Evolutionary conservation across 148 eudicot species (phyloP).

Genomic region (Heliosperma pusillum): DNA sequence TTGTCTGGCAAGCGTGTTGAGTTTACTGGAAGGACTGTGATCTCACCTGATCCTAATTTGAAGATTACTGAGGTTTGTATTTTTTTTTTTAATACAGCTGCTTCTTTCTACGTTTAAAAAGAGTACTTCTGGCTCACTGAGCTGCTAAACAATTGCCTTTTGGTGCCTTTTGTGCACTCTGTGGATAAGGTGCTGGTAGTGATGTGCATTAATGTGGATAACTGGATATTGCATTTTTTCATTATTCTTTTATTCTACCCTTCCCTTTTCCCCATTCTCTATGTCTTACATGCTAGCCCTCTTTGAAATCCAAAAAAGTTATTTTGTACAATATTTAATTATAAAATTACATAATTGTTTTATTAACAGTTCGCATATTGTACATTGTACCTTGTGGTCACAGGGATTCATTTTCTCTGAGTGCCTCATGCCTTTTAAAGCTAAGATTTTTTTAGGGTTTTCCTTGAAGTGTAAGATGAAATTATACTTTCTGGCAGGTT

Average conservation of each 20-base stretch:
- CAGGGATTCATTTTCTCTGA: not conserved
- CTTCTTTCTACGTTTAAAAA: not conserved
- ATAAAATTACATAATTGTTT: not conserved
- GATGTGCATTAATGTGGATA: not conserved
- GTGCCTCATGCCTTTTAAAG: not conserved
- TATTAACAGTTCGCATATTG: not conserved
- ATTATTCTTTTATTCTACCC: not conserved
- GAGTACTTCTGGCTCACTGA: not conserved
- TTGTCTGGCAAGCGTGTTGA: conserved; percentile 98
- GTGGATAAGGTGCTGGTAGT: not conserved
- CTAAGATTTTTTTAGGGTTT: not conserved
- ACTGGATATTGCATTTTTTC: not conserved
- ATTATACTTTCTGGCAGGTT: conserved; percentile 49
- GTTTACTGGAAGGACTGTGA: conserved; percentile 94
- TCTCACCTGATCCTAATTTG: conserved; percentile 97
- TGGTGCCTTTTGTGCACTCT: not conserved
- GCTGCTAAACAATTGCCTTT: not conserved
- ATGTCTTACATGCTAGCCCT: not conserved
- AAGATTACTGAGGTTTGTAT: conserved; percentile 82
- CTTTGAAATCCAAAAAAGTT: not conserved
- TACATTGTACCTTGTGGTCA: not conserved
- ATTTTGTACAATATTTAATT: not conserved
- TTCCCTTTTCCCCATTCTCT: not conserved
- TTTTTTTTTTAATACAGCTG: not conserved
- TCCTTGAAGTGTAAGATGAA: not conserved